phyloP scores from a whole-genome alignment of 2,329 filamentous ascomycete genomes.

The Cryphonectria nitschkei region DNA sequence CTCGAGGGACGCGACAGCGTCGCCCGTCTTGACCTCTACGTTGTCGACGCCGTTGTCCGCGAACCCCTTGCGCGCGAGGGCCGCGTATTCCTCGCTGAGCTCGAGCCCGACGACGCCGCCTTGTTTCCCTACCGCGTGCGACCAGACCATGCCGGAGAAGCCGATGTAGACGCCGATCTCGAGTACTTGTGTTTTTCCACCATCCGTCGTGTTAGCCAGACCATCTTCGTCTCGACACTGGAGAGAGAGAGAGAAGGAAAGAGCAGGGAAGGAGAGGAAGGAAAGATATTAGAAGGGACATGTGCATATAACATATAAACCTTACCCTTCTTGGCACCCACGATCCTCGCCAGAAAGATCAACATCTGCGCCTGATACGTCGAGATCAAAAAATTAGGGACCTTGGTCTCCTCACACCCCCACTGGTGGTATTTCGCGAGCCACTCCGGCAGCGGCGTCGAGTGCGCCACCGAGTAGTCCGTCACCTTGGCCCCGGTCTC shows the following conservation, averaged over 20 bases:
- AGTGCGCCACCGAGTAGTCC: constrained; percentile 46
- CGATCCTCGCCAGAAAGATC: constrained; percentile 45
- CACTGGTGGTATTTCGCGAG: constrained; percentile 48
- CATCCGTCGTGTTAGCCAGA: neutral
- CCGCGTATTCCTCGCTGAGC: constrained; percentile 48
- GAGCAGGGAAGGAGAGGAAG: neutral
- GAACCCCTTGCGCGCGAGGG: constrained; percentile 45
- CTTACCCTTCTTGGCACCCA: constrained; percentile 40
- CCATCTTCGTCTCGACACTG: neutral
- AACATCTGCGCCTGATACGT: constrained; percentile 34
- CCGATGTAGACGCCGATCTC: constrained; percentile 55
- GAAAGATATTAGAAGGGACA: neutral
- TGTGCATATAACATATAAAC: neutral
- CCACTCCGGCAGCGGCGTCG: constrained; percentile 45
- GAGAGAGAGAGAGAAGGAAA: neutral
- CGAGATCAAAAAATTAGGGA: constrained; percentile 33
- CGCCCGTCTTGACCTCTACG: constrained; percentile 50
- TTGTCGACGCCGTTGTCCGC: constrained; percentile 47
- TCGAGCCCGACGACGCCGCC: constrained; percentile 51
- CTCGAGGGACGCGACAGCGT: constrained; percentile 47
- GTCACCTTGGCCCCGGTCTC: constrained; percentile 46
- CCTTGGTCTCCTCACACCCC: constrained; percentile 29
- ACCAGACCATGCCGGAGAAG: constrained; percentile 53
- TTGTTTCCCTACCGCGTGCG: constrained; percentile 49
- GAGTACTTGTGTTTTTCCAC: constrained; percentile 40